phyloP scores from a whole-genome alignment of 31 red algal genomes.

The Asparagopsis taxiformis region DNA sequence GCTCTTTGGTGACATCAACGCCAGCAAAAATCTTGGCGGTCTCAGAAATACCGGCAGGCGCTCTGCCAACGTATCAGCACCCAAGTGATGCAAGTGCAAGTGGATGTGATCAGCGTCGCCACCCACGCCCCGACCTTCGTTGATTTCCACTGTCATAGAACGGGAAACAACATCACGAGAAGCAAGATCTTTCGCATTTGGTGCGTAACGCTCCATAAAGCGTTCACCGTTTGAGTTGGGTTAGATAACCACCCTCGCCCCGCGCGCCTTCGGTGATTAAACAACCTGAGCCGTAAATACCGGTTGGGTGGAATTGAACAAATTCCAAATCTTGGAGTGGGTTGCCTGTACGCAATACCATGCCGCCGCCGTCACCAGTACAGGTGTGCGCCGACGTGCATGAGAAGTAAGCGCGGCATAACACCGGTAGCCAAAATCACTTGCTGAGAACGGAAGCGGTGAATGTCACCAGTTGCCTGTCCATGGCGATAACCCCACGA shows the following conservation, averaged over 20 bases:
- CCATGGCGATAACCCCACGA: conserved; percentile 82
- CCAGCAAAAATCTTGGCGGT: conserved; percentile 95
- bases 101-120: conserved; percentile 90
- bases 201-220: conserved; percentile 99
- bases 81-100: conserved; percentile 92
- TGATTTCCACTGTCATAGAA: conserved; percentile 95
- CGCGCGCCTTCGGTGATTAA: conserved; percentile 94
- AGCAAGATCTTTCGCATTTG: conserved; percentile 95
- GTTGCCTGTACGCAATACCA: conserved; percentile 86
- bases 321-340: conserved; percentile 95
- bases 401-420: conserved; percentile 87
- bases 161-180: conserved; percentile 94
- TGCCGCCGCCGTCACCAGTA: conserved; percentile 96
- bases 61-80: conserved; percentile 62
- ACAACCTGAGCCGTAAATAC: conserved; percentile 98
- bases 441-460: conserved; percentile 82
- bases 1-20: conserved; percentile 97
- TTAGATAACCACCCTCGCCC: conserved; percentile 93
- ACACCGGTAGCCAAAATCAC: conserved; percentile 93
- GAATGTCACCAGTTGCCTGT: conserved; percentile 89
- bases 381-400: conserved; percentile 96
- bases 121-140: conserved; percentile 91
- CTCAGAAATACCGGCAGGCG: conserved; percentile 89
- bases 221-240: conserved; percentile 90
- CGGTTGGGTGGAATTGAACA: conserved; percentile 99